Percentiles rank a stretch among this genome's conserved stretches.
Conservation (phyloP, 306 rosid species). For the Castanea mollissima region DNA sequence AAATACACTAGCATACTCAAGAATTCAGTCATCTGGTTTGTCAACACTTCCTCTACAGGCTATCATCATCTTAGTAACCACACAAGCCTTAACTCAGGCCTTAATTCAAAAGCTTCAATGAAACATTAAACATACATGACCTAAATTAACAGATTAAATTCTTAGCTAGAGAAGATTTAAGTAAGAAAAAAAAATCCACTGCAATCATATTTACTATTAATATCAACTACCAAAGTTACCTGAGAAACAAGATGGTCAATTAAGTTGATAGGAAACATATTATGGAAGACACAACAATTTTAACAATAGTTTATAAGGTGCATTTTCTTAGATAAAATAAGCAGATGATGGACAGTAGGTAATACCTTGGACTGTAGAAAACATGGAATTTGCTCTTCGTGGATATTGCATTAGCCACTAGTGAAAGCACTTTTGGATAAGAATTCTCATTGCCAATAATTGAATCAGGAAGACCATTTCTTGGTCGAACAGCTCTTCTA, state of each 20-base stretch:
- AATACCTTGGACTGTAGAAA: slow-evolving; percentile 93
- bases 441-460: slow-evolving; percentile 66
- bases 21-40: background rate
- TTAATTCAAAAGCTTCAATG: background rate
- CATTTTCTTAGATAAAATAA: background rate
- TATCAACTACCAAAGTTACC: too few relatives aligned
- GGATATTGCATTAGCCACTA: slow-evolving; percentile 79
- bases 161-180: background rate
- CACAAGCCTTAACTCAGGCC: background rate
- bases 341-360: slow-evolving; percentile 7
- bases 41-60: background rate
- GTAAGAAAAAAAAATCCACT: background rate
- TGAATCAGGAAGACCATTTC: slow-evolving; percentile 86
- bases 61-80: background rate
- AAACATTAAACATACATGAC: background rate
- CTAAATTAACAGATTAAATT: background rate
- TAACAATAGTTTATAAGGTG: background rate
- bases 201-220: too few relatives aligned
- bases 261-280: too few relatives aligned
- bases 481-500: slow-evolving; percentile 84
- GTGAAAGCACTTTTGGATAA: slow-evolving; percentile 59
- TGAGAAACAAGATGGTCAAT: too few relatives aligned
- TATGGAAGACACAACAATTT: background rate
- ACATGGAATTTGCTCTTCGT: slow-evolving; percentile 85
- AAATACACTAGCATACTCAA: background rate